Evolutionary conservation across 1,284 basidiomycete species (phyloP), one percentile per base, ranked within the genome.

Genomic region (Sporisorium sorghi): DNA sequence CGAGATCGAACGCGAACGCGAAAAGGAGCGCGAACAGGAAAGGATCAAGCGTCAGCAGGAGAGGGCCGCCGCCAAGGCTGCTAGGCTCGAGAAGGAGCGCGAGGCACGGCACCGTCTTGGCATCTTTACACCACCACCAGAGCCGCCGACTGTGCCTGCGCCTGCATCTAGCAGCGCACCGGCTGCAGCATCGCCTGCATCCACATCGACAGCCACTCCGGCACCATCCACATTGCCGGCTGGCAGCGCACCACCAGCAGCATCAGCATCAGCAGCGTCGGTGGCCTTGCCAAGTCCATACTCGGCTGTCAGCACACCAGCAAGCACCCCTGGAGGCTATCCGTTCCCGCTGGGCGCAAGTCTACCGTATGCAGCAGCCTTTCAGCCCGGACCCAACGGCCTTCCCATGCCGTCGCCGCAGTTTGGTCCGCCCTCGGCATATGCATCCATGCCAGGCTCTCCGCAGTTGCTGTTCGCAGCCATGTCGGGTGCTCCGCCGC

Each of bases 1-100:
- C 54, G 73, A 76, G 58, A 72, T 76, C 44, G 73, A 76, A 28
- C 57, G 65, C 19, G 73, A 76, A 30, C 49, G 55, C 21, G 73
- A 76, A 37, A 63, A 55, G 32, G 73, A 76, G 21, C 53, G 69
- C 15, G 73, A 76, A 17, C 21, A 51, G 23, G 73, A 76, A 17
- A 58, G 69, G 30, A 55, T 64, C 57, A 76, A 71, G 42, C 60
- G 73, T 23, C 73, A 76, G 23, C 63, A 66, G 39, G 73, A 76
- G 48, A 52, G 68, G 44, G 64, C 64, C 8, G 73, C 69, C 5
- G 69, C 68, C 21, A 65, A 67, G 39, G 69, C 69, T 2, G 73
- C 73, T 43, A 70, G 61, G 59, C 35, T 67, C 24, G 73, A 75
- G 30, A 70, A 70, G 54, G 73, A 75, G 50, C 42, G 71, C 10